Percentiles rank a stretch among this genome's conserved stretches.
These are phyloP conservation scores for Microdochium bolleyi DNA, from an alignment of 2,329 filamentous ascomycete species.

Conservation along the genomic window DNA sequence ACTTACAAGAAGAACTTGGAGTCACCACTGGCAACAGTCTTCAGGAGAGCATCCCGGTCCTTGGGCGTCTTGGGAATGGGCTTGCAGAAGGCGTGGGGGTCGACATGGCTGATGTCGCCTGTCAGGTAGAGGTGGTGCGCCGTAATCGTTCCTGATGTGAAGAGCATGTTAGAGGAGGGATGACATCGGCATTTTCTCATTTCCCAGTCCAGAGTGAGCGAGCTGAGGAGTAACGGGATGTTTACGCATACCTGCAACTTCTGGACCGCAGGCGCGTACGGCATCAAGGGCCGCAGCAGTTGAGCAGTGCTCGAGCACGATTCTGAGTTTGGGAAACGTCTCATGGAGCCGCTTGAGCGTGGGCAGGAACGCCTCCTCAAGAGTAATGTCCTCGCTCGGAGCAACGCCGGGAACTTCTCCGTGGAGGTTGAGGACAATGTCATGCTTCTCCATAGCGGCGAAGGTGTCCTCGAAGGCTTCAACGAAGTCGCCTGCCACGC, in stretches of 20 bases:
- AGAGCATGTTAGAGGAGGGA: too few species aligned
- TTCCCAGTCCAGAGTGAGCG: too few species aligned
- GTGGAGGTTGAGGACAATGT: conserved; percentile 86
- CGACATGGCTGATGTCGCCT: conserved; percentile 57
- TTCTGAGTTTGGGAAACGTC: conserved; percentile 64
- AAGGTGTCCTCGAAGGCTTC: conserved; percentile 72
- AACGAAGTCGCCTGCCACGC: conserved; percentile 53
- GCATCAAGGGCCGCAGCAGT: conserved; percentile 74
- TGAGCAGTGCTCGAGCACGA: conserved; percentile 79
- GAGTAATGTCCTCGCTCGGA: conserved; percentile 36
- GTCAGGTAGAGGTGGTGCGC: conserved; percentile 80
- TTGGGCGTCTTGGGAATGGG: conserved; percentile 66
- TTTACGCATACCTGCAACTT: conserved; percentile 48
- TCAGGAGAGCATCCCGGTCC: conserved; percentile 48
- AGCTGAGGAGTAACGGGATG: too few species aligned
- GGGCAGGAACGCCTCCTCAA: conserved; percentile 63
- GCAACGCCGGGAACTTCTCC: conserved; percentile 61
- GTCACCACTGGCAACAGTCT: conserved; percentile 34
- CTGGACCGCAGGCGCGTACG: conserved; percentile 68
- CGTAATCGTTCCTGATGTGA: conserved; percentile 61
- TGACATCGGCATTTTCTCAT: too few species aligned
- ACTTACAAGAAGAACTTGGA: conserved; percentile 45
- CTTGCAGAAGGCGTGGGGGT: conserved; percentile 62
- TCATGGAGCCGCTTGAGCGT: conserved; percentile 66
- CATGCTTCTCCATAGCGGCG: conserved; percentile 77